These are phyloP conservation scores for Vitis hybrid DNA, from an alignment of 177 flowering plant genomes.

Conservation along the genomic window DNA sequence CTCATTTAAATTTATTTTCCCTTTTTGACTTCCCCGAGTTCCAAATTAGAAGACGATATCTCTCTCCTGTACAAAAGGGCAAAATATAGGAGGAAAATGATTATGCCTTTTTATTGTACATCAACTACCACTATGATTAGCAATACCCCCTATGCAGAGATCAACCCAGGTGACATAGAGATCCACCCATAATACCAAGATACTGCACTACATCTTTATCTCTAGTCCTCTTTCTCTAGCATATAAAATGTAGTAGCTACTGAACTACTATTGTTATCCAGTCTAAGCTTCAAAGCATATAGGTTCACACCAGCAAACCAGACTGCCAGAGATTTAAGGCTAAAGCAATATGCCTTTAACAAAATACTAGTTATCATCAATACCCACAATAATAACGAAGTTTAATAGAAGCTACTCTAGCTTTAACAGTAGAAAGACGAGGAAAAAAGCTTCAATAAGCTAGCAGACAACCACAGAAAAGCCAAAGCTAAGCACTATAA, in stretches of 20 bases:
- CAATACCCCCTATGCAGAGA: slow-evolving; percentile 5
- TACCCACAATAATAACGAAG: slow-evolving; percentile 1
- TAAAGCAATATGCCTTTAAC: slow-evolving; percentile 2
- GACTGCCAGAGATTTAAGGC: neutral
- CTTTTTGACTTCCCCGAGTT: neutral
- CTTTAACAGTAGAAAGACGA: neutral
- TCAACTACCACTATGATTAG: slow-evolving; percentile 13
- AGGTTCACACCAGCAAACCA: neutral
- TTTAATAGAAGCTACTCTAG: slow-evolving; percentile 6
- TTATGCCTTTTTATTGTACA: neutral
- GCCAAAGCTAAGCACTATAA: slow-evolving; percentile 4
- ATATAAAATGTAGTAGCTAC: slow-evolving; percentile 3
- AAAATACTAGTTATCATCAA: neutral
- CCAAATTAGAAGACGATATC: neutral
- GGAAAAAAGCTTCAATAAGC: neutral
- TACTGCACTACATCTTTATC: slow-evolving; percentile 1
- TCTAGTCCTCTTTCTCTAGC: slow-evolving; percentile 10
- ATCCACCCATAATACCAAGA: neutral
- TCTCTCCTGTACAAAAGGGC: slow-evolving; percentile 15
- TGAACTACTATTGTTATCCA: neutral
- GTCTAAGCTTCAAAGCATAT: neutral
- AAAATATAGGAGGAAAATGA: slow-evolving; percentile 17
- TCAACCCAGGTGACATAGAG: neutral
- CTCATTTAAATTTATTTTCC: neutral
- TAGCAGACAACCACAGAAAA: slow-evolving; percentile 7